Evolutionary conservation across 1,284 basidiomycete species (phyloP).

Genomic region (Leccinum fallax): DNA sequence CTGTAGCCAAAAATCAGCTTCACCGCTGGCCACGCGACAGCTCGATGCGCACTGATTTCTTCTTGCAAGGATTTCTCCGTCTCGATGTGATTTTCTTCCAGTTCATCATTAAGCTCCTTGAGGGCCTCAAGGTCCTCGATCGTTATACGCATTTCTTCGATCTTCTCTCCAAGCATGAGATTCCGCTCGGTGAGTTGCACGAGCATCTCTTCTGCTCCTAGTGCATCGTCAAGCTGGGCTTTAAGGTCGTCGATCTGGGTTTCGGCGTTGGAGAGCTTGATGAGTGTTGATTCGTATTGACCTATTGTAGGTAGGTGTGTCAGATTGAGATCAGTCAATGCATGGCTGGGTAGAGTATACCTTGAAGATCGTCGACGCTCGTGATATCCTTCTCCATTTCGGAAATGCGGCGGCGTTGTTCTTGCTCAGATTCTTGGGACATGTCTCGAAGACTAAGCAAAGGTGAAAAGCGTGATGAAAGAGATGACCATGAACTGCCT

Average conservation of each 20-base stretch:
- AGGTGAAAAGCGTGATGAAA: conserved; percentile 2
- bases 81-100: conserved; percentile 96
- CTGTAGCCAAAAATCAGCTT: conserved; percentile 41
- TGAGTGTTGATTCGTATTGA: conserved; percentile 77
- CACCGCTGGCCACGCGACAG: neutral
- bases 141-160: conserved; percentile 93
- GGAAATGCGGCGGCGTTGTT: conserved; percentile 78
- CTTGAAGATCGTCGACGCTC: conserved; percentile 68
- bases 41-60: conserved; percentile 69
- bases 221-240: conserved; percentile 90
- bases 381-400: conserved; percentile 91
- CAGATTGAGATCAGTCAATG: conserved; percentile 10
- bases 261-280: conserved; percentile 85
- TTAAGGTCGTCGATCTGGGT: conserved; percentile 94
- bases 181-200: conserved; percentile 96
- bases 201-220: conserved; percentile 95
- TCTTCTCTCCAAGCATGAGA: conserved; percentile 91
- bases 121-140: conserved; percentile 97
- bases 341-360: conserved; percentile 37
- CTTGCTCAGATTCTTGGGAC: conserved; percentile 84
- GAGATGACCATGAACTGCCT: conserved; percentile 16
- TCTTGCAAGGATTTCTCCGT: conserved; percentile 92
- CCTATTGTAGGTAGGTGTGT: conserved; percentile 45
- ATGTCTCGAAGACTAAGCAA: conserved; percentile 78
- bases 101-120: conserved; percentile 94